Evolutionary conservation across 2,329 filamentous ascomycete genomes (phyloP).

Genomic region (Fusarium austroafricanum): DNA sequence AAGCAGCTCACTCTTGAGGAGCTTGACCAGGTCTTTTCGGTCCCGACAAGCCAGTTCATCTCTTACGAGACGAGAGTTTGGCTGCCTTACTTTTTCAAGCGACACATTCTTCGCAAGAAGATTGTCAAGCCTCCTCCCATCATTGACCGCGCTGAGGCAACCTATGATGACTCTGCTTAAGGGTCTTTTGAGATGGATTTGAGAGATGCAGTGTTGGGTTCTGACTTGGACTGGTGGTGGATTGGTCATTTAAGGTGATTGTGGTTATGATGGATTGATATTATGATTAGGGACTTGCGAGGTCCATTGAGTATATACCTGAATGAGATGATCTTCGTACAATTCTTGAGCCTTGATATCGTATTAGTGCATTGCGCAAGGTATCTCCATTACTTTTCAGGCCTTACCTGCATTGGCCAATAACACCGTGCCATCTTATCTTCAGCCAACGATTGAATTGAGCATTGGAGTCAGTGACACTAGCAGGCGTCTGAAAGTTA

Average conservation of each 20-base stretch:
- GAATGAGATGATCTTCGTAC: not conserved
- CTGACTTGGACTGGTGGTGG: accelerated
- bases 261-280: too few relatives aligned
- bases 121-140: slow-evolving; percentile 50
- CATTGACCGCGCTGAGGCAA: slow-evolving; percentile 38
- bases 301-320: not conserved
- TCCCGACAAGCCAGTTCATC: slow-evolving; percentile 49
- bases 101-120: slow-evolving; percentile 51
- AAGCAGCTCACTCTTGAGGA: slow-evolving; percentile 64
- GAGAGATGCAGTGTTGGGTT: accelerated
- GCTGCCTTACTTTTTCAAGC: slow-evolving; percentile 54
- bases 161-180: slow-evolving; percentile 13
- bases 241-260: not conserved
- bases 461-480: too few relatives aligned
- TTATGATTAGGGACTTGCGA: too few relatives aligned
- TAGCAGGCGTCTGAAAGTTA: too few relatives aligned
- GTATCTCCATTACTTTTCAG: too few relatives aligned
- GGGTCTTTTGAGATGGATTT: not conserved
- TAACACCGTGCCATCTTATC: too few relatives aligned
- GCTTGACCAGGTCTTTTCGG: slow-evolving; percentile 55
- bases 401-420: too few relatives aligned
- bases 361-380: too few relatives aligned
- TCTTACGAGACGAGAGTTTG: slow-evolving; percentile 49
- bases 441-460: too few relatives aligned
- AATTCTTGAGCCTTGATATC: too few relatives aligned